Evolutionary conservation across 2,329 filamentous ascomycete genomes (phyloP).

Genomic region (Cladophialophora immunda): DNA sequence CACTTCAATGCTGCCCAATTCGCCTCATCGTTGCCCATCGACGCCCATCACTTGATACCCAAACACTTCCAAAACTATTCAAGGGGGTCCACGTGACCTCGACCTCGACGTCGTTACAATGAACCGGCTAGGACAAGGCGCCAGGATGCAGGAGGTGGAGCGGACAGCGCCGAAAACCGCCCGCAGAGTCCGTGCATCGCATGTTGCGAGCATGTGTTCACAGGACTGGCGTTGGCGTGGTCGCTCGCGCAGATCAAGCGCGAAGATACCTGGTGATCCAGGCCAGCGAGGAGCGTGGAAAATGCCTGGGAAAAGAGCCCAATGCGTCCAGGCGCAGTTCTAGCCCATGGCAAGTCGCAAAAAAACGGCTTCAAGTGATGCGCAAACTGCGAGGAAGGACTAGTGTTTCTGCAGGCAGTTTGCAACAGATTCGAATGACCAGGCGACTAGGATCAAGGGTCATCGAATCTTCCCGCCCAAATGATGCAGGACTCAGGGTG

Average conservation of each 20-base stretch:
- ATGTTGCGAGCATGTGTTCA: conserved; percentile 35
- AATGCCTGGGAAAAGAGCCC: conserved; percentile 15
- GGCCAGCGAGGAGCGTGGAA: conserved; percentile 13
- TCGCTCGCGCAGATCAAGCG: conserved; percentile 20
- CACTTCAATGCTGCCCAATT: conserved; percentile 9
- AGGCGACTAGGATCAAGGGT: conserved; percentile 31
- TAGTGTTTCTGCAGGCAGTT: conserved; percentile 15
- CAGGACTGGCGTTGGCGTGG: conserved; percentile 27
- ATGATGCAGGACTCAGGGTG: conserved; percentile 32
- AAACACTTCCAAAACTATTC: conserved; percentile 16
- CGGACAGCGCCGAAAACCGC: conserved; percentile 17
- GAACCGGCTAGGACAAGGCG: conserved; percentile 7
- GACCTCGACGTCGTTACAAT: conserved; percentile 2
- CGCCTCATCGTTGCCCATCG: conserved; percentile 21
- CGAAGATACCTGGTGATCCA: conserved; percentile 4
- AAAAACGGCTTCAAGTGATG: conserved; percentile 4
- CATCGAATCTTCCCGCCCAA: conserved; percentile 18
- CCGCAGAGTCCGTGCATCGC: conserved; percentile 1
- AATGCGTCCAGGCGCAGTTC: conserved; percentile 29
- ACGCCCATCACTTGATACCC: conserved; percentile 22
- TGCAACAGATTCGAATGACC: conserved; percentile 24
- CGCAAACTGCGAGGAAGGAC: neutral
- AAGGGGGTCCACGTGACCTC: conserved; percentile 22
- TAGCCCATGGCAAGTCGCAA: conserved; percentile 17
- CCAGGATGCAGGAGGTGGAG: conserved; percentile 8